These are phyloP conservation scores for Plantago lanceolata DNA, from an alignment of 305 asterid species.

Conservation along the genomic window DNA sequence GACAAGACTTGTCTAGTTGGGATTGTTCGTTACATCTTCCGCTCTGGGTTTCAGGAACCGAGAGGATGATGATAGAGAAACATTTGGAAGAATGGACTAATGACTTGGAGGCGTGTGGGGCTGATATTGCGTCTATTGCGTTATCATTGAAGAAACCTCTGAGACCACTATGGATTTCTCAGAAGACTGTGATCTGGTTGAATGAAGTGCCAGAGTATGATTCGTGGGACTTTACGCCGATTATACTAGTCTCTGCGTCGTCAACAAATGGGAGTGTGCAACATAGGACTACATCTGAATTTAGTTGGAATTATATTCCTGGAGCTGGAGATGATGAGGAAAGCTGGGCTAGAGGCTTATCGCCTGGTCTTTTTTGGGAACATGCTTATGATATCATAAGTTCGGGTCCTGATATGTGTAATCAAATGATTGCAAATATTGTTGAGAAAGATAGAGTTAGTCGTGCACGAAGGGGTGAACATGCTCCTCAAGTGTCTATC, in stretches of 20 bases:
- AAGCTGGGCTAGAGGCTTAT: slow-evolving; percentile 90
- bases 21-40: slow-evolving; percentile 94
- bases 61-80: slow-evolving; percentile 54
- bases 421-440: slow-evolving; percentile 69
- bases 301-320: slow-evolving; percentile 94
- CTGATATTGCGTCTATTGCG: slow-evolving; percentile 71
- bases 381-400: slow-evolving; percentile 73
- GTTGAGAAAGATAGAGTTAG: slow-evolving; percentile 76
- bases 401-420: slow-evolving; percentile 73
- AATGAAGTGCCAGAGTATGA: slow-evolving; percentile 90
- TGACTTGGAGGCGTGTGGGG: slow-evolving; percentile 79
- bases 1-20: slow-evolving; percentile 43
- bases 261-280: slow-evolving; percentile 43
- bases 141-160: slow-evolving; percentile 57
- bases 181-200: slow-evolving; percentile 86
- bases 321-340: slow-evolving; percentile 99
- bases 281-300: slow-evolving; percentile 68
- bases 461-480: slow-evolving; percentile 67
- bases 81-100: slow-evolving; percentile 66
- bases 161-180: slow-evolving; percentile 93
- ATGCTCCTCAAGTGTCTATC: slow-evolving; percentile 63
- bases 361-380: slow-evolving; percentile 79
- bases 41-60: slow-evolving; percentile 81
- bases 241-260: slow-evolving; percentile 75
- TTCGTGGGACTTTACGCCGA: slow-evolving; percentile 94